Conservation (phyloP, 805 yeast genomes). For the Hanseniaspora mollemarum region DNA sequence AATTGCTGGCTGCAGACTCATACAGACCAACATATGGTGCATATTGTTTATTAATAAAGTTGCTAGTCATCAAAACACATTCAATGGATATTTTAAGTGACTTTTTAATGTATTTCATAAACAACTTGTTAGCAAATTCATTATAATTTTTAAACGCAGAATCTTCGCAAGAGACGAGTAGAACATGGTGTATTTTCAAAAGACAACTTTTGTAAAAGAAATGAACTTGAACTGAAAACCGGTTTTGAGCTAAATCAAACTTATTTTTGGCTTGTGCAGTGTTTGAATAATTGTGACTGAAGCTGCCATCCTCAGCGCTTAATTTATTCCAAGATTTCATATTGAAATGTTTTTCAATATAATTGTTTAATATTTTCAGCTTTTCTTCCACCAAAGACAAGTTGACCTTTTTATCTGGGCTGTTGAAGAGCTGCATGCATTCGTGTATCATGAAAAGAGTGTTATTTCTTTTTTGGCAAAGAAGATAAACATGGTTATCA, state of each 20-base stretch:
- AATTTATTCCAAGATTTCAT: neutral
- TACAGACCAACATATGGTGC: neutral
- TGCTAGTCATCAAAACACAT: neutral
- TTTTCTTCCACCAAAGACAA: neutral
- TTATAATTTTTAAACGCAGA: neutral
- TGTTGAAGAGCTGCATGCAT: neutral
- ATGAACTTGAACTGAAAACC: neutral
- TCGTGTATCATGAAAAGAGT: neutral
- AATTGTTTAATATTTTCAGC: neutral
- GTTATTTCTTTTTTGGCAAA: neutral
- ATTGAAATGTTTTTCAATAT: neutral
- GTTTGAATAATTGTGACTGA: too few relatives aligned
- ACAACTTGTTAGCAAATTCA: neutral
- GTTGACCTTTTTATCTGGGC: neutral
- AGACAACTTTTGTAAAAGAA: neutral
- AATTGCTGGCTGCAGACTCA: neutral
- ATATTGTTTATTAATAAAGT: neutral
- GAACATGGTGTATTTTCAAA: slow-evolving; percentile 1
- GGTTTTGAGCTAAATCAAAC: neutral
- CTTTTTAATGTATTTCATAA: slow-evolving; percentile 5
- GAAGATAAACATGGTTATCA: neutral
- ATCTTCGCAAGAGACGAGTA: neutral
- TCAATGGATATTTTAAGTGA: neutral
- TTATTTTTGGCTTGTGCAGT: neutral
- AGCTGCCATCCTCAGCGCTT: neutral